Evolutionary conservation across 768 basidiomycete genomes (phyloP), one percentile per base, ranked within the genome.

Genomic region (Omphalotus guepiniiformis): DNA sequence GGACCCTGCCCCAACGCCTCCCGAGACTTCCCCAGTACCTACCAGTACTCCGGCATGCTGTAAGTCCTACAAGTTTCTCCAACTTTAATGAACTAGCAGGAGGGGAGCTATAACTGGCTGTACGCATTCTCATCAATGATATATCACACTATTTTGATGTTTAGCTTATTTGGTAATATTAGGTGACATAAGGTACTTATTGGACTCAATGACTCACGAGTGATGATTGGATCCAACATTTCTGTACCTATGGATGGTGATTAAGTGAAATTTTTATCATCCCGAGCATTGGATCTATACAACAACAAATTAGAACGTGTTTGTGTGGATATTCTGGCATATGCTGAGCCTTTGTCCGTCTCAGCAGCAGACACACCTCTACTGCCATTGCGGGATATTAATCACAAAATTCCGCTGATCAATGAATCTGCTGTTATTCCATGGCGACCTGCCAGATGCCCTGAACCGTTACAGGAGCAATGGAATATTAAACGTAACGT

Each of bases 401-500:
- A 48, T 15, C 43, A 50, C 28, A 50, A 26, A 9, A 47, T 47
- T 23, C 49, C 43, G 15, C 47, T 77, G 2, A 73, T 73, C 18
- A 67, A 74, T 32, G 50, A 59, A 9, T 25, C 48, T 1, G 59
- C 57, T 36, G 45, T 45, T 0, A 71, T 72, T 42, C 51, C 52
- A 0, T 75, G 68, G 69, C 51, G 60, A 0, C 54, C 61, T 1
- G 61, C 69, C 0, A 30, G 53, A 8, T 77, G 75, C 41, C 68
- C 70, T 1, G 71, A 74, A 37, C 59, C 66, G 0, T 47, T 73
- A 2, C 12, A 53, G 19, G 13, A 18, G 0, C 65, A 63, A 39
- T 66, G 66, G 65, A 41, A 29, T 6, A 56, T 59, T 21, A 70
- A 69, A 23, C 30, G 55, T 1, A 55, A 62, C 25, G 52, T n/a